phyloP scores from a whole-genome alignment of 2,329 filamentous ascomycete genomes.

The Escovopsis sp. region DNA sequence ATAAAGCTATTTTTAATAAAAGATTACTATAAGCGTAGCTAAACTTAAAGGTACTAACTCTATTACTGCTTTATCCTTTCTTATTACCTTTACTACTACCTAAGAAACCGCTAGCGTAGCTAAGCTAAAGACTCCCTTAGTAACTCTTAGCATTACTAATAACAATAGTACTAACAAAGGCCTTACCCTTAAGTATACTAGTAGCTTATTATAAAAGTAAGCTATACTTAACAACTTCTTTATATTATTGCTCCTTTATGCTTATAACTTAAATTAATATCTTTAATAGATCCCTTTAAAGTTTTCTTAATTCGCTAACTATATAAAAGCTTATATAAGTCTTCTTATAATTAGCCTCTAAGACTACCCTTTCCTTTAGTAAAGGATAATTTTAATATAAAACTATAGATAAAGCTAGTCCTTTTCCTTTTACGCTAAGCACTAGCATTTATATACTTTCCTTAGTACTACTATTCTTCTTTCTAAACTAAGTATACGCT shows the following conservation, averaged over 20 bases:
- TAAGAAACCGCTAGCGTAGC: too few species aligned
- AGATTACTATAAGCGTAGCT: too few species aligned
- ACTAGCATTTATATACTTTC: background rate
- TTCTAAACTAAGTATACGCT: background rate
- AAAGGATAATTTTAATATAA: background rate
- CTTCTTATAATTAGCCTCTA: background rate
- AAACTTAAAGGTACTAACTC: too few species aligned
- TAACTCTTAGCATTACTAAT: too few species aligned
- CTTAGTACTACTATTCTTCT: background rate
- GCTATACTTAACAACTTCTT: background rate
- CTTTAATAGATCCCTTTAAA: too few species aligned
- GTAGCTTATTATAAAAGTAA: too few species aligned
- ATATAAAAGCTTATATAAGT: background rate
- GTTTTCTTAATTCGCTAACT: background rate
- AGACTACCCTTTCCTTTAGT: background rate
- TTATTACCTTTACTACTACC: too few species aligned
- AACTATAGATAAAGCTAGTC: background rate
- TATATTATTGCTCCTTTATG: background rate
- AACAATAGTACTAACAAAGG: too few species aligned
- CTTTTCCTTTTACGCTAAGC: background rate
- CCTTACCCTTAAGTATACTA: too few species aligned
- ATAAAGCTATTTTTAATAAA: too few species aligned
- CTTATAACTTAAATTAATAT: background rate
- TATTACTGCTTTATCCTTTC: too few species aligned
- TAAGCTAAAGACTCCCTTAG: too few species aligned